phyloP scores from a whole-genome alignment of 257 asterid species.

The Cordia subcordata region DNA sequence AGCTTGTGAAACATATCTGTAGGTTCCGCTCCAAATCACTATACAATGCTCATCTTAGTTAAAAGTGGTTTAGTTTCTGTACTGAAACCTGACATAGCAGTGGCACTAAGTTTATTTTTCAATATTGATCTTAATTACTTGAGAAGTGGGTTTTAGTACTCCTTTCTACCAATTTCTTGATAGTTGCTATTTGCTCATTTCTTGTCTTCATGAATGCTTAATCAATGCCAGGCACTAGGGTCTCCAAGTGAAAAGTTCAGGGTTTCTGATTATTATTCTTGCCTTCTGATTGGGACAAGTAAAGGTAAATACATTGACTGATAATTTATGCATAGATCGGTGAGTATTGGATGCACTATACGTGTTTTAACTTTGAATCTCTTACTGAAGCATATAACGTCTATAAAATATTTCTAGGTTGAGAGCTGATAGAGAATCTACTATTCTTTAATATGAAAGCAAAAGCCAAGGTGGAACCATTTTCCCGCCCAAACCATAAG shows the following conservation, averaged over 20 bases:
- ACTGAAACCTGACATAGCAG: background rate
- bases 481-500: too few species aligned
- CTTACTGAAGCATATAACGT: background rate
- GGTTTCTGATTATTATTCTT: conserved; percentile 53
- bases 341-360: background rate
- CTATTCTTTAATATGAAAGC: too few species aligned
- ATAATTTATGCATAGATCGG: background rate
- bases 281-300: conserved; percentile 55
- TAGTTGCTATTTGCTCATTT: background rate
- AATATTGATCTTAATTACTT: background rate
- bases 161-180: background rate
- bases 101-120: too few species aligned
- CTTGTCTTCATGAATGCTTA: background rate
- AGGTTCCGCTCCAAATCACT: too few species aligned
- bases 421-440: background rate
- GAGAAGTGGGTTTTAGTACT: background rate
- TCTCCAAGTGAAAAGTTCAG: conserved; percentile 43
- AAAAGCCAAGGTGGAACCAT: too few species aligned
- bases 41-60: too few species aligned
- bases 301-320: conserved; percentile 46
- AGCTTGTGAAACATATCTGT: too few species aligned
- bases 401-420: background rate
- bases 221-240: conserved; percentile 63
- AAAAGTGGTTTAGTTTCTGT: background rate
- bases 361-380: too few species aligned